Evolutionary conservation across 306 rosid genomes (phyloP), one percentile per base, ranked within the genome.

Genomic region (Vigna hirtella): DNA sequence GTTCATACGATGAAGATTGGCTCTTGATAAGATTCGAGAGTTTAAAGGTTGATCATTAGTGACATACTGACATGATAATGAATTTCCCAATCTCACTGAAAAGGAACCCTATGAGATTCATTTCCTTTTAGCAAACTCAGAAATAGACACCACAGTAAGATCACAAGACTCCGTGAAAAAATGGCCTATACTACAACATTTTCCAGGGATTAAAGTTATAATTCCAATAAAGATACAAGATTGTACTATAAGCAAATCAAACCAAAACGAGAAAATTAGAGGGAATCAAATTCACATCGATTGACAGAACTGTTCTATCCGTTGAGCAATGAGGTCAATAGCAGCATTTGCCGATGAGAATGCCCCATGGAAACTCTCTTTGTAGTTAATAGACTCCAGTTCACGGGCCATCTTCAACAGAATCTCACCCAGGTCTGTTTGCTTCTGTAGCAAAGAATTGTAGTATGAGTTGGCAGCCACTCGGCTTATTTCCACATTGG

Each of bases 261-360:
- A 45, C 5, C 14, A 17, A 73, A 43, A 12, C 64, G 62, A 68
- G 62, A 38, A 22, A 77, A 5, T 8, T 17, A 63, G 40, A 22
- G 18, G 16, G 58, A 42, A 73, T 43, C 0, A 63, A 68, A 66
- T 79, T 85, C 74, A 79, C 67, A n/a, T 57, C 62, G 81, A 58
- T 1, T 70, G 73, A 47, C 18, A 76, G 64, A 72, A 72, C 62
- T 81, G 83, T 79, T 87, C 90, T 68, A 88, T 87, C 69, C 97
- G 84, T 77, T 88, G 90, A 8, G 83, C 86, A 76, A 95, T 93
- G 73, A 95, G 88, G 87, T 65, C 89, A 66, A 95, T 83, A 15
- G 99, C 98, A 9, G 99, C 98, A 82, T 95, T 95, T 63, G 99
- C 99, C 9, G 99, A 85, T 6, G 99, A 88, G 88, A 91, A 95